Percentiles rank a stretch among this genome's conserved stretches.
phyloP scores from a whole-genome alignment of 2,329 filamentous ascomycete genomes.

The Fusarium metavorans region DNA sequence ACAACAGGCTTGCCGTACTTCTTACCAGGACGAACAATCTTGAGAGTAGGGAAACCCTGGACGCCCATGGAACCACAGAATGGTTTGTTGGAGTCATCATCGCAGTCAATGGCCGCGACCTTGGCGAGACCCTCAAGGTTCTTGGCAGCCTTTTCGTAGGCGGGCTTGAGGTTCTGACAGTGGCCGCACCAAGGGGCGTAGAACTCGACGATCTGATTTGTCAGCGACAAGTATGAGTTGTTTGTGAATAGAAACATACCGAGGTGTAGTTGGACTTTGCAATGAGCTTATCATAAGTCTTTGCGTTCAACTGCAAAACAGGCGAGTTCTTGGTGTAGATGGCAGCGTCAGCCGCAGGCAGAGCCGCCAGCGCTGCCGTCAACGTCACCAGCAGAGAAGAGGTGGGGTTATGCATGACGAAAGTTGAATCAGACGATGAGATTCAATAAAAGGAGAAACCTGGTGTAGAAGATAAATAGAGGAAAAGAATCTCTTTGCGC shows the following conservation, averaged over 20 bases:
- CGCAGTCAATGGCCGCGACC: constrained; percentile 94
- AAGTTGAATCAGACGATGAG: constrained; percentile 1
- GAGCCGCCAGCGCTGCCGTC: constrained; percentile 71
- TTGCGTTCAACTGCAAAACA: constrained; percentile 84
- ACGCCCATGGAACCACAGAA: constrained; percentile 89
- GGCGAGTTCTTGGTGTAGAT: constrained; percentile 89
- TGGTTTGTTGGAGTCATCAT: constrained; percentile 91
- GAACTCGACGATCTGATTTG: constrained; percentile 78
- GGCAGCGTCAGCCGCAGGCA: constrained; percentile 75
- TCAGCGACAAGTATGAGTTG: not conserved
- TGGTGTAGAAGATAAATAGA: not conserved
- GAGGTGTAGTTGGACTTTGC: constrained; percentile 91
- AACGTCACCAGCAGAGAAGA: constrained; percentile 57
- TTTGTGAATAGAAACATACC: constrained; percentile 64
- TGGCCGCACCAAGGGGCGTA: constrained; percentile 99
- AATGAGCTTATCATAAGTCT: constrained; percentile 85
- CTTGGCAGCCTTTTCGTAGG: constrained; percentile 93
- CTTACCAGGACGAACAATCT: constrained; percentile 88
- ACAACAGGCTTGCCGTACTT: constrained; percentile 83
- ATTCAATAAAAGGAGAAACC: not conserved
- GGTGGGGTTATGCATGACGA: constrained; percentile 66
- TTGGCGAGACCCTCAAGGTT: constrained; percentile 92
- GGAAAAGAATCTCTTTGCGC: constrained; percentile 14
- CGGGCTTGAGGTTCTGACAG: constrained; percentile 94
- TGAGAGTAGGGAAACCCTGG: constrained; percentile 94